These are phyloP conservation scores for Dichotomocladium elegans DNA, from an alignment of 371 early-diverging fungal species.

Conservation along the genomic window DNA sequence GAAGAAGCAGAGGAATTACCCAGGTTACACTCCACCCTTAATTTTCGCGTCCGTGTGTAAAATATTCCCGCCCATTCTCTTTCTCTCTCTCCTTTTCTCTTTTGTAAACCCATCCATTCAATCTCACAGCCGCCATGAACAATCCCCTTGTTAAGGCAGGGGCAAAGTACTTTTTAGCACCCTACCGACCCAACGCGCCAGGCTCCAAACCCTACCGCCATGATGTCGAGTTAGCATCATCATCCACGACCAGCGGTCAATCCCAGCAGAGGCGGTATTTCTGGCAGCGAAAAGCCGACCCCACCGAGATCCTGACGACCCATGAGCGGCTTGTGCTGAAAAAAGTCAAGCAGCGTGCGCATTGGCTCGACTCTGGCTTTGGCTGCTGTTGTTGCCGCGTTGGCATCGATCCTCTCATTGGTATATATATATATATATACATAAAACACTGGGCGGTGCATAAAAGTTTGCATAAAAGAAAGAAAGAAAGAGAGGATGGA, in stretches of 20 bases:
- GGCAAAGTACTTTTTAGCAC: not conserved
- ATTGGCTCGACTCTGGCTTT: slow-evolving; percentile 18
- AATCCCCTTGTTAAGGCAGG: slow-evolving; percentile 5
- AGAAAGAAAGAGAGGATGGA: not conserved
- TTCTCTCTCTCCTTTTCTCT: no score
- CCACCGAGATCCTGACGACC: not conserved
- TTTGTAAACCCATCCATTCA: no score
- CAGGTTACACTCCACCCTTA: no score
- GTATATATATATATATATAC: not conserved
- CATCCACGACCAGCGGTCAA: no score
- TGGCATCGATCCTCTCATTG: slow-evolving; percentile 30
- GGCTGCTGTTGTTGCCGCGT: slow-evolving; percentile 18
- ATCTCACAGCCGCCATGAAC: not conserved
- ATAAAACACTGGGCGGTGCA: not conserved
- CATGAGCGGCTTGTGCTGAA: slow-evolving; percentile 12
- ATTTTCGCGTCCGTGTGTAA: no score
- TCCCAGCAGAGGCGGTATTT: slow-evolving; percentile 3
- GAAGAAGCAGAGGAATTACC: no score
- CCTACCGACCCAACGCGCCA: not conserved
- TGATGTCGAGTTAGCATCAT: not conserved
- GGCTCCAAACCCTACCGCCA: not conserved
- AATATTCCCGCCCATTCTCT: no score
- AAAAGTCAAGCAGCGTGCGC: slow-evolving; percentile 16
- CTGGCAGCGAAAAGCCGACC: slow-evolving; percentile 4
- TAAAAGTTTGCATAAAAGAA: not conserved